Evolutionary conservation across 1,284 basidiomycete species (phyloP), one percentile per base, ranked within the genome.

Genomic region (Coriolopsis trogii): DNA sequence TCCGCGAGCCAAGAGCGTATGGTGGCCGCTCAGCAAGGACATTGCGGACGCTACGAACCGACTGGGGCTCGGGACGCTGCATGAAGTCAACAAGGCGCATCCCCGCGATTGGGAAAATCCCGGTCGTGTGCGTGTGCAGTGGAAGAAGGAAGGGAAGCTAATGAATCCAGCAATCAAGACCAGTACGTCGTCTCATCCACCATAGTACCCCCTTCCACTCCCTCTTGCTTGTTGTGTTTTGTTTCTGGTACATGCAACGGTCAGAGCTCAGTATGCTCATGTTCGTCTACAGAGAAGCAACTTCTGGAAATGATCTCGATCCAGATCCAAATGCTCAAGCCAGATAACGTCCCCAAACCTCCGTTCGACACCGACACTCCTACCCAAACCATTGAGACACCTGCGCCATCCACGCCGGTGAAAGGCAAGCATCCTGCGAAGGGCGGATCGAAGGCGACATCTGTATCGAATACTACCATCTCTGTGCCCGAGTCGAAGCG

Each of bases 51-150:
- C 93, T 2, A 87, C 89, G 25, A 81, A 77, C 59, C 73, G 84
- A 12, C 73, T 98, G 8, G 88, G 92, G 3, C 75, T 98, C 3
- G 83, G 85, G 10, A 86, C 87, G 6, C 79, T 95, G 3, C 91
- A 96, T 61, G 95, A 98, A 71, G 89, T 91, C 39, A 81, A 84
- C 67, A 96, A 95, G 71, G 79, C 83, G 25, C 95, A 98, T 66
- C 95, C 95, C 6, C 82, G 92, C 51, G 95, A 98, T 68, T 98
- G 95, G 95, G 94, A 92, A 67, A 98, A 98, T 67, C 93, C 93
- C 0, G 93, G 93, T 10, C 82, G 95, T 30, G 91, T 98, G 55
- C 87, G 94, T 60, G 91, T 98, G 26, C 90, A 93, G 63, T 89
- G 93, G 80, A 87, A 89, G 74, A 87, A 89, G 64, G 89, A 96